These are phyloP conservation scores for Plasmodium gaboni DNA, from an alignment of 169 alveolate species.

Conservation along the genomic window DNA sequence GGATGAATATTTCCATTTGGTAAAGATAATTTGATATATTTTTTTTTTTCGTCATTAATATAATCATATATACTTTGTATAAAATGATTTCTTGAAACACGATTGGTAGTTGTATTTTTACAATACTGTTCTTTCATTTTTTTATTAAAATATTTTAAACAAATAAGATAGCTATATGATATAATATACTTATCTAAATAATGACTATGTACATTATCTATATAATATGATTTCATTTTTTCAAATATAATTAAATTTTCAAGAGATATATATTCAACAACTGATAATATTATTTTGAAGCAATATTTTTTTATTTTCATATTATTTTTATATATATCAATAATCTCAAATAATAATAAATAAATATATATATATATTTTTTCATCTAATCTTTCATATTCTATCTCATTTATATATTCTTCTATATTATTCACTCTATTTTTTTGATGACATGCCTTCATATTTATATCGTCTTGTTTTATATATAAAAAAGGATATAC, in stretches of 20 bases:
- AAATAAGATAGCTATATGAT: conserved; percentile 55
- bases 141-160: conserved; percentile 34
- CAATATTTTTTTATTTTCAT: conserved; percentile 71
- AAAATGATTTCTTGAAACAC: conserved; percentile 8
- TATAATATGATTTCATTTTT: conserved; percentile 48
- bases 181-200: conserved; percentile 72
- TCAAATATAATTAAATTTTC: conserved; percentile 71
- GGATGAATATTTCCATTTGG: neutral
- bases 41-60: conserved; percentile 43
- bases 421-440: neutral
- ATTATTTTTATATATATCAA: conserved; percentile 44
- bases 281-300: conserved; percentile 40
- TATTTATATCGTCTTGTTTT: conserved; percentile 1
- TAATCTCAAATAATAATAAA: conserved; percentile 69
- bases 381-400: conserved; percentile 11
- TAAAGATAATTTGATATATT: neutral
- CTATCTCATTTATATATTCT: neutral
- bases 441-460: neutral
- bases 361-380: conserved; percentile 44
- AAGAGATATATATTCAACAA: conserved; percentile 45
- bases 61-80: conserved; percentile 22
- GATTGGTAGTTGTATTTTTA: neutral
- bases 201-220: conserved; percentile 2
- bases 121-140: neutral
- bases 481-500: neutral